Percentiles rank a stretch among this genome's conserved stretches.
Conservation (phyloP, 306 rosid genomes). For the Prunus padus region DNA sequence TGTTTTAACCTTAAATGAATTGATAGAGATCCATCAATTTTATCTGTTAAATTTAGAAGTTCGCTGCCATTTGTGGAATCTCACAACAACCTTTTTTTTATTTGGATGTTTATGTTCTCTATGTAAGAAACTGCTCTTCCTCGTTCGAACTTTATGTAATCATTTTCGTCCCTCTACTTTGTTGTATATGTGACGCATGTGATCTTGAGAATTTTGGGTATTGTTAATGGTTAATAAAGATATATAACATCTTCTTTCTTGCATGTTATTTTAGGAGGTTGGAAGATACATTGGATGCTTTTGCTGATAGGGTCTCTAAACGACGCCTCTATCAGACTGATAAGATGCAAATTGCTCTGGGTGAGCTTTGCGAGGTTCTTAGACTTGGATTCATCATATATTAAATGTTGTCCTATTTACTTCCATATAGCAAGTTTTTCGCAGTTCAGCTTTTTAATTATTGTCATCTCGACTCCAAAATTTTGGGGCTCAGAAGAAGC, state of each 20-base stretch:
- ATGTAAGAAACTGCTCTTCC: neutral
- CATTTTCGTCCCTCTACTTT: neutral
- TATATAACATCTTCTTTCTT: constrained; percentile 5
- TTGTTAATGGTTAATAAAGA: neutral
- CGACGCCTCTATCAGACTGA: constrained; percentile 78
- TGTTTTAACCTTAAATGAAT: neutral
- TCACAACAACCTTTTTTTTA: neutral
- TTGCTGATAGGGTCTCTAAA: constrained; percentile 88
- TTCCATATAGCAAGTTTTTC: neutral
- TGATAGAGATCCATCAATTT: constrained; percentile 1
- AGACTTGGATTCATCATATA: neutral
- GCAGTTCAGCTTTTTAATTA: neutral
- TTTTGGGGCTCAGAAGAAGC: neutral
- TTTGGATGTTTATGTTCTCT: neutral
- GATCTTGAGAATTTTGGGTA: neutral
- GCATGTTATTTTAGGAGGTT: constrained; percentile 59
- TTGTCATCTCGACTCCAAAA: neutral
- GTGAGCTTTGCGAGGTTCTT: constrained; percentile 45
- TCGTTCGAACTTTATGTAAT: neutral
- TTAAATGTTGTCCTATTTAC: neutral
- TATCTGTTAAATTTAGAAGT: neutral
- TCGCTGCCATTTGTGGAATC: neutral
- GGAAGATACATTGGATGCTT: constrained; percentile 76
- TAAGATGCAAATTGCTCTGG: constrained; percentile 90
- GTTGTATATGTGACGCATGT: neutral